Conservation (phyloP, 2,329 filamentous ascomycete genomes). For the Lachnellula arida region DNA sequence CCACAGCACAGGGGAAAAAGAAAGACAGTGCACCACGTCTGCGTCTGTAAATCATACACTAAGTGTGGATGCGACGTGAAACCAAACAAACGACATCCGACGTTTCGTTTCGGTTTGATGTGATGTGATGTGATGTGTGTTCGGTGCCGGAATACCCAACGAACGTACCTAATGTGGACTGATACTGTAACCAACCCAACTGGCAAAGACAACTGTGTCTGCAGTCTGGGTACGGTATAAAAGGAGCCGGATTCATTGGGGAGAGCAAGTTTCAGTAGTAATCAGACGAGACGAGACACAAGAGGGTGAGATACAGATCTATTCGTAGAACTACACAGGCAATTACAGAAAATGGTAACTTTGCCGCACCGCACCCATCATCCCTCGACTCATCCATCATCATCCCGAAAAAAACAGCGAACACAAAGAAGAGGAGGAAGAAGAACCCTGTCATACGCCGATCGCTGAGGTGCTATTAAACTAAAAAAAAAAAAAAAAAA, state of each 20-base stretch:
- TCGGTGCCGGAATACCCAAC: too few relatives aligned
- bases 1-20: too few relatives aligned
- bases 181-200: too few relatives aligned
- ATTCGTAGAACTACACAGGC: conserved; percentile 28
- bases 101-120: neutral
- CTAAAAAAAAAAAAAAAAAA: too few relatives aligned
- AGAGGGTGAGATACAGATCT: conserved; percentile 20
- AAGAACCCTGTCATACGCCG: conserved; percentile 19
- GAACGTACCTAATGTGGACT: too few relatives aligned
- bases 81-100: neutral
- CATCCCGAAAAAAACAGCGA: conserved; percentile 14
- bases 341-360: conserved; percentile 25
- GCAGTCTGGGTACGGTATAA: too few relatives aligned
- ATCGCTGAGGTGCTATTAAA: conserved; percentile 21
- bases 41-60: neutral
- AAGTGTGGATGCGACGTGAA: neutral
- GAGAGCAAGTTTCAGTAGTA: neutral
- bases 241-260: neutral
- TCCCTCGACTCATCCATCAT: neutral
- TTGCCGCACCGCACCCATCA: conserved; percentile 6
- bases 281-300: neutral
- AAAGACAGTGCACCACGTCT: too few relatives aligned
- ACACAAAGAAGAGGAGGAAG: neutral
- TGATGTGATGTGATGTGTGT: too few relatives aligned
- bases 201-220: too few relatives aligned